Base-by-base conservation (phyloP, 345 rosid genomes). In the Kandelia obovata region DNA sequence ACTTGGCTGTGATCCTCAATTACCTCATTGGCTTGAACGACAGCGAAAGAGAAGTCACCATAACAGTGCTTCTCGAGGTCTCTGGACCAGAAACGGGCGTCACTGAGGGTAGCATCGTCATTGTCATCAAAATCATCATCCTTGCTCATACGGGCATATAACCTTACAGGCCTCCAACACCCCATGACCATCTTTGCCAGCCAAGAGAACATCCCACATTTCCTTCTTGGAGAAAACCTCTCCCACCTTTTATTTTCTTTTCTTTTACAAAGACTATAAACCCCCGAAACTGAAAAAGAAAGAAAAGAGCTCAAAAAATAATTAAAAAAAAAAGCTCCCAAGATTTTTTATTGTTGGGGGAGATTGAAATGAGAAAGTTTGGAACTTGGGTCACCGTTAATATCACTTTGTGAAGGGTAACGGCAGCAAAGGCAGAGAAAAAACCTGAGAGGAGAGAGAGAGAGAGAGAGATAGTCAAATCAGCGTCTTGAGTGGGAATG, bases 201-300 rank as follows among this genome's bases (percentile, higher is more conserved):
- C 95, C 95, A 89, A 71, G 93, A 87, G 72, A 82, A 77, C 98
- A 94, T 92, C 91, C 96, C 95, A 87, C 98, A 94, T 94, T 91
- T 87, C 92, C 86, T 66, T 74, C 43, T 25, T 21, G 46, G 63
- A n/a, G 70, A 52, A 63, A 34, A 73, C 78, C 70, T 71, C 30
- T 61, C 55, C 35, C 16, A 15, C 13, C 28, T 16, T 15, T 13
- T 55, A 6, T 56, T 56, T 56, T 25, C 30, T 28, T n/a, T 13
- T 55, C 31, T 56, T 56, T 56, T 25, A 49, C 28, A 46, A 35
- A 35, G 35, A 27, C 27, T 28, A 69, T 23, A 60, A 53, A 21
- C 26, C 9, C 30, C 62, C 10, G 53, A 68, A 23, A 19, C 1
- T 21, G 25, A 7, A 35, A 62, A 63, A 37, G n/a, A 27, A 21